Conservation (phyloP, 2,329 filamentous ascomycete species). For the Phyllosticta citribraziliensis region DNA sequence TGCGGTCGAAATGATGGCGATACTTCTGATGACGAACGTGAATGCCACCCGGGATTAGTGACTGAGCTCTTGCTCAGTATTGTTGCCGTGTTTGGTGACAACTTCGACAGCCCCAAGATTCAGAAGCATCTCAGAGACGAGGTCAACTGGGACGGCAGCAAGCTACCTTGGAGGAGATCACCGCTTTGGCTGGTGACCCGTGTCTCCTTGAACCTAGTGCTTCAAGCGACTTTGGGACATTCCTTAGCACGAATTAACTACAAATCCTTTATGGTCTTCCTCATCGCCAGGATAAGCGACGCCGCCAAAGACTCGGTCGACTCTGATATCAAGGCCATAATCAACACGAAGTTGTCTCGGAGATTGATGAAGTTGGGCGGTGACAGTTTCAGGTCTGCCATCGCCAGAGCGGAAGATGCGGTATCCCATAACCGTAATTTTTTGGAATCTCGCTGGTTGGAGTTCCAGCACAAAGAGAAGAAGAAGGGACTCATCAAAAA, state of each 20-base stretch:
- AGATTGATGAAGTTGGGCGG: slow-evolving; percentile 4
- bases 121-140: slow-evolving; percentile 44
- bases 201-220: slow-evolving; percentile 33
- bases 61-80: slow-evolving; percentile 37
- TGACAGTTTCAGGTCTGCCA: background rate
- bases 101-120: slow-evolving; percentile 20
- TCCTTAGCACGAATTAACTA: slow-evolving; percentile 29
- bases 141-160: slow-evolving; percentile 31
- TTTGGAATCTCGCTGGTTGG: background rate
- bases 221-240: background rate
- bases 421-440: background rate
- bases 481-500: background rate
- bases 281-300: slow-evolving; percentile 32
- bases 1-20: slow-evolving; percentile 28
- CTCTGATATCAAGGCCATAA: slow-evolving; percentile 12
- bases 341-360: slow-evolving; percentile 16
- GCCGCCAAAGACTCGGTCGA: slow-evolving; percentile 5
- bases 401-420: background rate
- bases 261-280: slow-evolving; percentile 43
- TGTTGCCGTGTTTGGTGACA: background rate
- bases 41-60: slow-evolving; percentile 44
- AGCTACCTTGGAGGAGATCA: slow-evolving; percentile 38
- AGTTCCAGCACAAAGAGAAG: background rate
- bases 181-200: slow-evolving; percentile 44
- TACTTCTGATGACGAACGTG: slow-evolving; percentile 33